These are phyloP conservation scores for Serendipita sp. DNA, from an alignment of 768 basidiomycete species.

Conservation along the genomic window DNA sequence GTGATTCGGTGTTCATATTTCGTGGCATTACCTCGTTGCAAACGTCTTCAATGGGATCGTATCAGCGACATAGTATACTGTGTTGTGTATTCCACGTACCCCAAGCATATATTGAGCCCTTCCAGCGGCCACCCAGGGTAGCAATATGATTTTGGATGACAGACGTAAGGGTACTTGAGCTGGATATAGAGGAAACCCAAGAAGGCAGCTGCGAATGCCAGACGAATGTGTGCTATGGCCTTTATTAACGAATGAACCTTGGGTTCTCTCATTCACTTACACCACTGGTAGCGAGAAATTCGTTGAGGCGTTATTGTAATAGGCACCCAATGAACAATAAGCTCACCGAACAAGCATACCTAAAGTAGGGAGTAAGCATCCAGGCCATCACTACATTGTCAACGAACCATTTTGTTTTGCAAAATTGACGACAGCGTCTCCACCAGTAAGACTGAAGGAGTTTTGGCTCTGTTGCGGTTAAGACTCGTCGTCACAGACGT, in stretches of 20 bases:
- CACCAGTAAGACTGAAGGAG: neutral
- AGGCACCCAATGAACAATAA: neutral
- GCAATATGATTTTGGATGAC: conserved; percentile 11
- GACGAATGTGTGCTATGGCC: neutral
- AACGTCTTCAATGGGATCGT: neutral
- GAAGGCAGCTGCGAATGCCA: conserved; percentile 9
- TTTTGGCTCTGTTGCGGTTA: neutral
- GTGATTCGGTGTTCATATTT: too few species aligned
- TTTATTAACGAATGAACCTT: too few species aligned
- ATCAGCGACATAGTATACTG: neutral
- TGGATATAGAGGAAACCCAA: conserved; percentile 9
- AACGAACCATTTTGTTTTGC: conserved; percentile 5
- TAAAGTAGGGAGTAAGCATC: too few species aligned
- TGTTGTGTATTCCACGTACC: neutral
- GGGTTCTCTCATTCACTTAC: neutral
- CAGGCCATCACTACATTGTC: too few species aligned
- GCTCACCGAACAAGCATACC: neutral
- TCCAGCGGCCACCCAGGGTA: conserved; percentile 8
- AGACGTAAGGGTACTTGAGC: conserved; percentile 7
- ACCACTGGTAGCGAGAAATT: too few species aligned
- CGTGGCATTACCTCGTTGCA: neutral
- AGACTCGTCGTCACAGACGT: too few species aligned
- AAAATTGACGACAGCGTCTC: conserved; percentile 6
- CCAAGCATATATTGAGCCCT: conserved; percentile 8
- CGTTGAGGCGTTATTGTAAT: too few species aligned